These are phyloP conservation scores for Xylariaceae sp. DNA, from an alignment of 2,329 filamentous ascomycete species.

Conservation along the genomic window DNA sequence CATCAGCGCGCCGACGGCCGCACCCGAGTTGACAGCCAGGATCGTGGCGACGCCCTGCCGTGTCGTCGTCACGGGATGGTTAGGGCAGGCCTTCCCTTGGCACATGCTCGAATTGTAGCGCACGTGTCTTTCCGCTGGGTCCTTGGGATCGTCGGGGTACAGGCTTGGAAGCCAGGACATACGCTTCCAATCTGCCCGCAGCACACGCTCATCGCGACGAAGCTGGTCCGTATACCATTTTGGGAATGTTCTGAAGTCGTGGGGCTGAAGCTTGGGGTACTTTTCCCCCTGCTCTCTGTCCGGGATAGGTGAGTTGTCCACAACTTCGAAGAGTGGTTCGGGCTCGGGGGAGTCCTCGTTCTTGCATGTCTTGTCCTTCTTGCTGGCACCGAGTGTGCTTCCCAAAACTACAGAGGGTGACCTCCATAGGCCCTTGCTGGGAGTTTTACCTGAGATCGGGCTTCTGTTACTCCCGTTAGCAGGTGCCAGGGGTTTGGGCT, in stretches of 20 bases:
- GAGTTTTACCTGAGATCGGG: background rate
- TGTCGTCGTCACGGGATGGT: background rate
- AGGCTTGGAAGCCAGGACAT: constrained; percentile 17
- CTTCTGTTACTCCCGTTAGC: background rate
- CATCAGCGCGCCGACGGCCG: constrained; percentile 23
- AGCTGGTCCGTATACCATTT: constrained; percentile 4
- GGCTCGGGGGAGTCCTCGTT: background rate
- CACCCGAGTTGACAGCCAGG: constrained; percentile 22
- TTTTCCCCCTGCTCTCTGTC: background rate
- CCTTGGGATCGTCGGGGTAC: background rate
- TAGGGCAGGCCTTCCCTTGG: background rate
- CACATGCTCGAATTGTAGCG: background rate
- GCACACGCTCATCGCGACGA: background rate
- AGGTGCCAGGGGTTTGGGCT: background rate
- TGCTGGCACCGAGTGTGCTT: no score
- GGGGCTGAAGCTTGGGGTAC: constrained; percentile 18
- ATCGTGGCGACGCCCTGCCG: constrained; percentile 21
- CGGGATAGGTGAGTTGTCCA: background rate
- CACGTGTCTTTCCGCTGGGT: constrained; percentile 1
- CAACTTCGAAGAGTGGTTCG: background rate
- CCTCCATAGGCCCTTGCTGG: background rate
- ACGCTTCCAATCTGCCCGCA: constrained; percentile 7
- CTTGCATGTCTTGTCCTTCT: background rate
- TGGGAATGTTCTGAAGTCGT: constrained; percentile 11
- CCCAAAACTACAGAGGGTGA: background rate